A percentile compares a stretch with the other conserved stretches of the same genome.
These are phyloP conservation scores for Aegilops speltoides DNA, from an alignment of 176 grass and related monocot species.

Conservation along the genomic window DNA sequence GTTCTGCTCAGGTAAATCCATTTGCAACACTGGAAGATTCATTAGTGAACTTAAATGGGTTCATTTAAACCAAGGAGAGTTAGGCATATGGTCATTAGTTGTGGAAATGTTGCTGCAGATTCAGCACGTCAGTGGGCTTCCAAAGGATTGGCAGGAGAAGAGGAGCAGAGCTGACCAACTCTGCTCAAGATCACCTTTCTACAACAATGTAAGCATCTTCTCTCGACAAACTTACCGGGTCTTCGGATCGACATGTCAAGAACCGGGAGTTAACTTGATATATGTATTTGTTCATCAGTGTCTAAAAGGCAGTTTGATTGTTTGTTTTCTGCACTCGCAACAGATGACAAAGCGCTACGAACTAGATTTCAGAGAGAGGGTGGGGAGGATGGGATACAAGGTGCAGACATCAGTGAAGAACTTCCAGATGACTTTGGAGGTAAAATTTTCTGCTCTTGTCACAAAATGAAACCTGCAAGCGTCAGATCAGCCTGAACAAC, in stretches of 20 bases:
- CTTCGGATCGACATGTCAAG: not conserved
- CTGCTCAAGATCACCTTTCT: slow-evolving; percentile 74
- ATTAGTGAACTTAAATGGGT: not conserved
- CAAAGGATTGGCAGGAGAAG: slow-evolving; percentile 79
- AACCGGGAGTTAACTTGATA: not conserved
- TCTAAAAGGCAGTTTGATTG: not conserved
- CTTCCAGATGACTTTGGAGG: slow-evolving; percentile 84
- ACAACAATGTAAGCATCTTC: slow-evolving; percentile 61
- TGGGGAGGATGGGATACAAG: slow-evolving; percentile 77
- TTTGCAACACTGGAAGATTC: not conserved
- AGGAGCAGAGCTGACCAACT: slow-evolving; percentile 56
- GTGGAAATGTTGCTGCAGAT: slow-evolving; percentile 48
- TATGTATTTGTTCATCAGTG: not conserved
- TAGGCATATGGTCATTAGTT: not conserved
- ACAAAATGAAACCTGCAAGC: not conserved
- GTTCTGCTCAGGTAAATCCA: slow-evolving; percentile 47
- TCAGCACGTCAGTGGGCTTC: slow-evolving; percentile 71
- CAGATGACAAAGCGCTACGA: slow-evolving; percentile 82
- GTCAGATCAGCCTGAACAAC: not conserved
- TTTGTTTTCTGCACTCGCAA: not conserved
- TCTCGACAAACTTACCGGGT: not conserved
- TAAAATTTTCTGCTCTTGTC: not conserved
- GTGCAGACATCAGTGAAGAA: slow-evolving; percentile 94
- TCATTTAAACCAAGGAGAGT: not conserved
- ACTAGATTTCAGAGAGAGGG: slow-evolving; percentile 90